phyloP scores from a whole-genome alignment of 305 asterid species.

The Ajuga reptans region DNA sequence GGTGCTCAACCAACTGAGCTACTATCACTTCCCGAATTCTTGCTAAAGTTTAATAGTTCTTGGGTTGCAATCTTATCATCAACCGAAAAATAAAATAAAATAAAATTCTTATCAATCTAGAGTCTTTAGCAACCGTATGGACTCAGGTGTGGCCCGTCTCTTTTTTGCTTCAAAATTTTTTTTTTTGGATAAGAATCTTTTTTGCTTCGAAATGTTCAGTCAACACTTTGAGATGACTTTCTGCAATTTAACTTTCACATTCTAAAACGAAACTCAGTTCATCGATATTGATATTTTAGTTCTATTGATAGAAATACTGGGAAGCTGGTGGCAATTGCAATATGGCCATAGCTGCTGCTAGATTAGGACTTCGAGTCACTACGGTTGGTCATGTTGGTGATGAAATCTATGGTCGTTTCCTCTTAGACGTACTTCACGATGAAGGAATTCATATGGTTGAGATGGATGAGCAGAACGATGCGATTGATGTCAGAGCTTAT shows the following conservation, averaged over 20 bases:
- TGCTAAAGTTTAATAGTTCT: not conserved
- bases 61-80: not conserved
- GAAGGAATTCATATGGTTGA: constrained; percentile 69
- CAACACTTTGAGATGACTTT: not conserved
- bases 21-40: too few relatives aligned
- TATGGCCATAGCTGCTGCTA: constrained; percentile 94
- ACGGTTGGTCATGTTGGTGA: constrained; percentile 75
- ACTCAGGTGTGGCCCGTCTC: not conserved
- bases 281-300: constrained; percentile 22
- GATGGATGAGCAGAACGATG: constrained; percentile 48
- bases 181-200: too few relatives aligned
- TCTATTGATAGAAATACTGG: constrained; percentile 57
- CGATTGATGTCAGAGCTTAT: constrained; percentile 28
- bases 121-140: not conserved
- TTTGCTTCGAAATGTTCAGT: not conserved
- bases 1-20: too few relatives aligned
- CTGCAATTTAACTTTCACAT: not conserved
- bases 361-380: constrained; percentile 66
- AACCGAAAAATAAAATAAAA: too few relatives aligned
- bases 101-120: not conserved
- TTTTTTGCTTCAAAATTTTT: too few relatives aligned
- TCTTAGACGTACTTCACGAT: constrained; percentile 58
- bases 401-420: constrained; percentile 77
- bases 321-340: constrained; percentile 99
- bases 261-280: not conserved